Evolutionary conservation across 2,329 filamentous ascomycete genomes (phyloP), one percentile per base, ranked within the genome.

Genomic region (Blastomyces percursus): DNA sequence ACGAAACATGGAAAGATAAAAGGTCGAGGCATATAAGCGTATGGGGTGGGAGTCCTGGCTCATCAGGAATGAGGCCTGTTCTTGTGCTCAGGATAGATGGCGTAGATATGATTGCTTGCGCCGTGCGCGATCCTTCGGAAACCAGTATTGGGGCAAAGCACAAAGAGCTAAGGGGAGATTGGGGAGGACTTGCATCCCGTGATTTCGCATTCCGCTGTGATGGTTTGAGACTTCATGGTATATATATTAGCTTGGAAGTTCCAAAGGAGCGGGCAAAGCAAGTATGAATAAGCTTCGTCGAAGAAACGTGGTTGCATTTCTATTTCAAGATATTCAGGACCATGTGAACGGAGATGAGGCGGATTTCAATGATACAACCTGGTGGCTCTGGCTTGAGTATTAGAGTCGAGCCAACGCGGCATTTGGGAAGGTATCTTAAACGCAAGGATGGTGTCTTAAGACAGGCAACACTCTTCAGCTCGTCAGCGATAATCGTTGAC

Each of bases 51-150:
- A 65, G 84, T 84, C 76, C 82, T 32, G 80, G 81, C 2, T 73
- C 79, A 63, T 80, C 80, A 78, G 30, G 69, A 66, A 69, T 19
- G 71, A 71, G 27, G 71, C 71, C 6, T 62, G 72, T 50, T 65
- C 72, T 1, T 42, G 40, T 42, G 16, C 16, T 42, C 3, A 42
- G 5, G 40, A 42, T 63, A 70, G 21, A 60, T 71, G 14, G 67
- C 70, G 16, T 82, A 0, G 72, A 66, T 42, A 72, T 80, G 2
- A 84, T 84, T 64, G 84, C 84, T 1, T 84, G 83, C 1, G 78
- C 81, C 42, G 66, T 84, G 16, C 66, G 86, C 5, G 78, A 85
- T 68, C 82, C 83, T 2, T 73, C 70, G 16, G 74, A 78, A 11
- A 19, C 27, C 4, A 27, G 50, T 30, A 32, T 76, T 21, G 72